These are phyloP conservation scores for Ophiosphaerella herpotricha DNA, from an alignment of 2,329 filamentous ascomycete species.

Conservation along the genomic window DNA sequence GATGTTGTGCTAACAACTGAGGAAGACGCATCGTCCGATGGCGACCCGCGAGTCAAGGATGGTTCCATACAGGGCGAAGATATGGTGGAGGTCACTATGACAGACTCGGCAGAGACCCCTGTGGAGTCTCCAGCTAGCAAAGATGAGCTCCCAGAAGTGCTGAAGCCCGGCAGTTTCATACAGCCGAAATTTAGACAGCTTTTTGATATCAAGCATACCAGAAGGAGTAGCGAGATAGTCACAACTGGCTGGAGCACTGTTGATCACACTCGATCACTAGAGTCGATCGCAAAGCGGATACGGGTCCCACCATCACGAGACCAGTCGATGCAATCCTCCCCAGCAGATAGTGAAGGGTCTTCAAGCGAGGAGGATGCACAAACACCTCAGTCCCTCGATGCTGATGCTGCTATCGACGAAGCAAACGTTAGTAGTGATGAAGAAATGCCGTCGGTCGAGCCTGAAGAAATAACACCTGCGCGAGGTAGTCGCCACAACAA, in stretches of 20 bases:
- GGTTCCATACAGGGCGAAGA: slow-evolving; percentile 87
- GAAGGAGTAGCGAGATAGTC: slow-evolving; percentile 59
- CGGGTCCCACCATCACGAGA: slow-evolving; percentile 36
- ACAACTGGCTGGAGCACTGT: slow-evolving; percentile 72
- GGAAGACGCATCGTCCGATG: slow-evolving; percentile 67
- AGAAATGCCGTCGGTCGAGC: slow-evolving; percentile 39
- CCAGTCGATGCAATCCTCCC: slow-evolving; percentile 41
- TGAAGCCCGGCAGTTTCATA: slow-evolving; percentile 62
- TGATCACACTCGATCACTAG: slow-evolving; percentile 63
- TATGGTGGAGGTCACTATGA: slow-evolving; percentile 88
- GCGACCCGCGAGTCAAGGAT: slow-evolving; percentile 72
- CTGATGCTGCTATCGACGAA: slow-evolving; percentile 33
- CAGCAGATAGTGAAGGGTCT: slow-evolving; percentile 28
- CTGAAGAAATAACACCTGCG: slow-evolving; percentile 16
- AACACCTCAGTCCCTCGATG: slow-evolving; percentile 29
- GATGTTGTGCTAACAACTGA: slow-evolving; percentile 71
- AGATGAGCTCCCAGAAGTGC: slow-evolving; percentile 49
- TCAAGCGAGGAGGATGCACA: slow-evolving; percentile 45
- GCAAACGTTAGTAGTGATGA: slow-evolving; percentile 45
- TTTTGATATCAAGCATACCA: slow-evolving; percentile 75
- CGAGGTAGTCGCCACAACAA: slow-evolving; percentile 38
- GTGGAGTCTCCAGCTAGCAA: slow-evolving; percentile 18
- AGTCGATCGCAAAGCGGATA: slow-evolving; percentile 57
- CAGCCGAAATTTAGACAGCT: slow-evolving; percentile 65
- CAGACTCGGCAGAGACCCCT: slow-evolving; percentile 57